phyloP scores from a whole-genome alignment of 106 monocot species.

The Hemerocallis citrina region DNA sequence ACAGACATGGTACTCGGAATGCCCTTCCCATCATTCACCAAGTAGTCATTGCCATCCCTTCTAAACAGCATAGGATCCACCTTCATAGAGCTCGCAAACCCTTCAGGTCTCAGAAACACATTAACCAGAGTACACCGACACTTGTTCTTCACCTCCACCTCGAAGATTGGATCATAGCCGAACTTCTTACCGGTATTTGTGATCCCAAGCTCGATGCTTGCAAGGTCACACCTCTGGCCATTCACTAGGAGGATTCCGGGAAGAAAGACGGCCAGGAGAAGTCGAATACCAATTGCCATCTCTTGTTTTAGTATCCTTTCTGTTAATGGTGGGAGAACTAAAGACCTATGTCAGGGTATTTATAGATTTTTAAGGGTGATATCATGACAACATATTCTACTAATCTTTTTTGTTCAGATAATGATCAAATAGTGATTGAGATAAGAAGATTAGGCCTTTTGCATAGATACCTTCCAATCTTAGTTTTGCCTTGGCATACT shows the following conservation, averaged over 20 bases:
- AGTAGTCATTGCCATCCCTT: background rate
- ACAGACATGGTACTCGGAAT: background rate
- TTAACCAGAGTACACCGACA: too few species aligned
- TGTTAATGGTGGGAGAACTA: background rate
- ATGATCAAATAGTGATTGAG: background rate
- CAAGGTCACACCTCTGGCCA: background rate
- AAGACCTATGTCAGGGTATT: background rate
- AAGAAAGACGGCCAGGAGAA: background rate
- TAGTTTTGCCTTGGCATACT: background rate
- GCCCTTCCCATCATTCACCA: background rate
- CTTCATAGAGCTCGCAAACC: background rate
- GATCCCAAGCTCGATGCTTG: background rate
- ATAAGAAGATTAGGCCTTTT: background rate
- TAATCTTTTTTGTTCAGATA: background rate
- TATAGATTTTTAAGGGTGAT: background rate
- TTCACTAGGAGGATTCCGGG: background rate
- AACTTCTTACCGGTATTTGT: background rate
- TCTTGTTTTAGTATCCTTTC: background rate
- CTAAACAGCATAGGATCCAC: background rate
- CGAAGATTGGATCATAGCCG: background rate
- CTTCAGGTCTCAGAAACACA: background rate
- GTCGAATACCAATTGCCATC: background rate
- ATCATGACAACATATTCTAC: background rate
- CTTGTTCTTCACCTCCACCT: too few species aligned
- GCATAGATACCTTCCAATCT: background rate